Conservation (phyloP, 2,329 filamentous ascomycete genomes). For the Thielaviopsis punctulata region DNA sequence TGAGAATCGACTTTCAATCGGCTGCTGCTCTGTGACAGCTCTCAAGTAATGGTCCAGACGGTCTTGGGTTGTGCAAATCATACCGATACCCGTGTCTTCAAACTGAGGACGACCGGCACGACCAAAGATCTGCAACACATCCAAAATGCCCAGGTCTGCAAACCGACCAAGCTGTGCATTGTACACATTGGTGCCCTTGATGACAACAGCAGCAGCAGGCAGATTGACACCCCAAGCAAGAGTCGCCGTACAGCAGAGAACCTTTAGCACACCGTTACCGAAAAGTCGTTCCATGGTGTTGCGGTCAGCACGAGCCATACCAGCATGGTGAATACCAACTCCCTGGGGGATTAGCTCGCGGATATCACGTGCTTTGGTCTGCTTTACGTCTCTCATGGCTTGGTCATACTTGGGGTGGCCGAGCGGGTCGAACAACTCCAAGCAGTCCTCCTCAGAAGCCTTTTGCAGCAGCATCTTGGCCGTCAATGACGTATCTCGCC, state of each 20-base stretch:
- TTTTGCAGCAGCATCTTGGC: constrained; percentile 75
- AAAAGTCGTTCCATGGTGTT: constrained; percentile 95
- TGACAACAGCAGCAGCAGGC: constrained; percentile 87
- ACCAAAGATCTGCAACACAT: constrained; percentile 95
- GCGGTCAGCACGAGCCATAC: constrained; percentile 84
- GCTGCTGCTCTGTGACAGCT: constrained; percentile 86
- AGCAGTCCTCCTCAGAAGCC: constrained; percentile 61
- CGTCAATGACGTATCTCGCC: constrained; percentile 82
- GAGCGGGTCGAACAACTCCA: constrained; percentile 69
- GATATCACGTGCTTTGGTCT: constrained; percentile 69
- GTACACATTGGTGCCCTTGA: constrained; percentile 96
- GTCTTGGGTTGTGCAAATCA: constrained; percentile 94
- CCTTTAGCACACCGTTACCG: constrained; percentile 78
- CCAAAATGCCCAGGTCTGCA: constrained; percentile 85
- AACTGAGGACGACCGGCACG: constrained; percentile 96
- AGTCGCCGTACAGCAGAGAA: constrained; percentile 95
- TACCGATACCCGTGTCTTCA: constrained; percentile 91
- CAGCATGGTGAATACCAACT: constrained; percentile 88
- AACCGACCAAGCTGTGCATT: constrained; percentile 94
- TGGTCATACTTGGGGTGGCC: constrained; percentile 64
- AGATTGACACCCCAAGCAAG: constrained; percentile 98
- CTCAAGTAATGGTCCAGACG: constrained; percentile 81
- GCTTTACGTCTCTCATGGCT: constrained; percentile 70
- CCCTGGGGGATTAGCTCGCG: constrained; percentile 81
- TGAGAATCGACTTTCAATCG: constrained; percentile 94